A percentile compares a stretch with the other conserved stretches of the same genome.
phyloP scores from a whole-genome alignment of 345 rosid genomes.

The Acer saccharum region DNA sequence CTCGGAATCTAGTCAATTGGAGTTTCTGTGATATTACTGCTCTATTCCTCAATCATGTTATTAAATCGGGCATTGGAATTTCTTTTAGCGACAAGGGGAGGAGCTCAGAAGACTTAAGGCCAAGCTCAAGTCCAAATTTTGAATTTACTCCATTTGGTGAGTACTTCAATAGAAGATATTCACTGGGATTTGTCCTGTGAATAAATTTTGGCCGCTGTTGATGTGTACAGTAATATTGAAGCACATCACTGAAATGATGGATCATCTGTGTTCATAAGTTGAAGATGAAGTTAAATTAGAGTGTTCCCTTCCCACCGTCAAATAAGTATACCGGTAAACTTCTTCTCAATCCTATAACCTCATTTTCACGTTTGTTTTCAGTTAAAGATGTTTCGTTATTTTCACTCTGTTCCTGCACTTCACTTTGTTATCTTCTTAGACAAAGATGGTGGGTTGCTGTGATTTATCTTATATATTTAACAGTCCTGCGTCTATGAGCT shows the following conservation, averaged over 20 bases:
- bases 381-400: not conserved
- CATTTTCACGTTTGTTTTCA: not conserved
- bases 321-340: slow-evolving; percentile 1
- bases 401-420: not conserved
- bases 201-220: slow-evolving; percentile 7
- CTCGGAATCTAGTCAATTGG: not conserved
- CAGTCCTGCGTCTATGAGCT: not conserved
- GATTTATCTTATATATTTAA: not conserved
- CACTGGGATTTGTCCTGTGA: not conserved
- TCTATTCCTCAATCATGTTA: not conserved
- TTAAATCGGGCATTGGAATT: slow-evolving; percentile 14
- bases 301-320: not conserved
- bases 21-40: not conserved
- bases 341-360: not conserved
- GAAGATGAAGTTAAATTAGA: not conserved
- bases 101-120: slow-evolving; percentile 43
- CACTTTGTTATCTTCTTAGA: not conserved
- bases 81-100: slow-evolving; percentile 58
- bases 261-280: not conserved
- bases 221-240: not conserved
- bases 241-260: not conserved
- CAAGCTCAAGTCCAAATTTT: slow-evolving; percentile 45
- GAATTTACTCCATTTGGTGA: slow-evolving; percentile 21
- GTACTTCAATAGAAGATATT: not conserved
- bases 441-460: not conserved